Evolutionary conservation across 148 eudicot genomes (phyloP).

Genomic region (Chenopodium quinoa): DNA sequence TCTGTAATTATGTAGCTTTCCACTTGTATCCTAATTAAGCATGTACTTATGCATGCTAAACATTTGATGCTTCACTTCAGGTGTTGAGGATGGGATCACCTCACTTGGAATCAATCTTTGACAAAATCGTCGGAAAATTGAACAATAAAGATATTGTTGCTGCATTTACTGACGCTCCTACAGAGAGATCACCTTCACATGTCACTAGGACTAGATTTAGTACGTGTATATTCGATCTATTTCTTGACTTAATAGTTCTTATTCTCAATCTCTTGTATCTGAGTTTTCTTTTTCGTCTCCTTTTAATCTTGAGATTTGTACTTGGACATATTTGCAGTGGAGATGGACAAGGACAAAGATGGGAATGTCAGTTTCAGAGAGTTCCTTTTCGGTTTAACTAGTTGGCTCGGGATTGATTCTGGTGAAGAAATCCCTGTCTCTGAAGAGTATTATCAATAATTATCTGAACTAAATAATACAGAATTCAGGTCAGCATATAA

Average conservation of each 20-base stretch:
- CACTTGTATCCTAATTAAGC: neutral
- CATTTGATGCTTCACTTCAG: slow-evolving; percentile 29
- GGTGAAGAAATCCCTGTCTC: slow-evolving; percentile 42
- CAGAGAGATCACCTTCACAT: slow-evolving; percentile 57
- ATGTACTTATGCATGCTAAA: slow-evolving; percentile 9
- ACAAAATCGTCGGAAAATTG: slow-evolving; percentile 57
- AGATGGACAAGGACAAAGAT: slow-evolving; percentile 64
- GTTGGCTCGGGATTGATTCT: slow-evolving; percentile 58
- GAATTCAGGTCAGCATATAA: slow-evolving; percentile 19
- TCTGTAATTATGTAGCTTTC: neutral
- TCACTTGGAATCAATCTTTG: slow-evolving; percentile 53
- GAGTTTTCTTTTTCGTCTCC: neutral
- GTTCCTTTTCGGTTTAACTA: slow-evolving; percentile 48
- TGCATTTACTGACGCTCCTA: slow-evolving; percentile 49
- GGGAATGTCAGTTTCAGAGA: slow-evolving; percentile 71
- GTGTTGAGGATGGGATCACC: slow-evolving; percentile 38
- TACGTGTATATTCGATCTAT: slow-evolving; percentile 14
- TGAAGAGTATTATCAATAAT: slow-evolving; percentile 6
- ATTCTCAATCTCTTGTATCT: neutral
- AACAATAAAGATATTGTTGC: slow-evolving; percentile 53
- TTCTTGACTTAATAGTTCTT: neutral
- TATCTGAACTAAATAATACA: neutral
- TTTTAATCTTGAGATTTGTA: neutral
- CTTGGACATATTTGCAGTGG: slow-evolving; percentile 44
- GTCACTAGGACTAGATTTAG: slow-evolving; percentile 47